A percentile compares a stretch with the other conserved stretches of the same genome.
Conservation (phyloP, 805 yeast genomes). For the Lachancea kluyveri region DNA sequence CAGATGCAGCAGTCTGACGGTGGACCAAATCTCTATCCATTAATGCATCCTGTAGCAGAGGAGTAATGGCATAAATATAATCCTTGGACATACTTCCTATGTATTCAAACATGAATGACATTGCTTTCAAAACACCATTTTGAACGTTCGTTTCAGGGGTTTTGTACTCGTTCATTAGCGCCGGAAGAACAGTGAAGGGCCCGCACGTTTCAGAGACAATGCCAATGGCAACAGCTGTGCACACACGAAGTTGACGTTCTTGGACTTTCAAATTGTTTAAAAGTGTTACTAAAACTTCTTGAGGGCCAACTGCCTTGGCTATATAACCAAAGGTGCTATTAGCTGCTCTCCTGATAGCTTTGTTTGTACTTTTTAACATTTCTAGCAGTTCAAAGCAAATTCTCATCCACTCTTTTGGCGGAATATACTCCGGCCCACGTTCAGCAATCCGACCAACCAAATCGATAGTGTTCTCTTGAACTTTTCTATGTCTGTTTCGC, state of each 20-base stretch:
- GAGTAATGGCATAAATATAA: conserved; percentile 73
- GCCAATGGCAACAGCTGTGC: conserved; percentile 97
- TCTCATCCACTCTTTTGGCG: conserved; percentile 97
- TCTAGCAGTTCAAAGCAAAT: conserved; percentile 87
- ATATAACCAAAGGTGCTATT: conserved; percentile 87
- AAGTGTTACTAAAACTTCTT: conserved; percentile 80
- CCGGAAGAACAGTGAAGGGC: conserved; percentile 91
- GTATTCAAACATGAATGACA: conserved; percentile 89
- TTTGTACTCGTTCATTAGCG: conserved; percentile 90
- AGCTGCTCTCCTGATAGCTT: conserved; percentile 74
- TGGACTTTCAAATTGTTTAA: conserved; percentile 83
- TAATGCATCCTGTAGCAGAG: conserved; percentile 81
- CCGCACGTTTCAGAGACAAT: conserved; percentile 91
- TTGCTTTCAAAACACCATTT: conserved; percentile 87
- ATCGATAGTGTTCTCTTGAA: conserved; percentile 75
- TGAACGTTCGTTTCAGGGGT: conserved; percentile 91
- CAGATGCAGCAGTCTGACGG: conserved; percentile 91
- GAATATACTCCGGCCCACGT: conserved; percentile 70
- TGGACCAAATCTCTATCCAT: conserved; percentile 89
- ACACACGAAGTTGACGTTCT: conserved; percentile 92
- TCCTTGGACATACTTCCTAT: conserved; percentile 75
- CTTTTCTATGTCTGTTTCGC: conserved; percentile 83
- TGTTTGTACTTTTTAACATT: conserved; percentile 74
- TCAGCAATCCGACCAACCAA: conserved; percentile 80
- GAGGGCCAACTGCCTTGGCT: conserved; percentile 92